phyloP scores from a whole-genome alignment of 1,284 basidiomycete genomes.

The Xerocomus minutiporus region DNA sequence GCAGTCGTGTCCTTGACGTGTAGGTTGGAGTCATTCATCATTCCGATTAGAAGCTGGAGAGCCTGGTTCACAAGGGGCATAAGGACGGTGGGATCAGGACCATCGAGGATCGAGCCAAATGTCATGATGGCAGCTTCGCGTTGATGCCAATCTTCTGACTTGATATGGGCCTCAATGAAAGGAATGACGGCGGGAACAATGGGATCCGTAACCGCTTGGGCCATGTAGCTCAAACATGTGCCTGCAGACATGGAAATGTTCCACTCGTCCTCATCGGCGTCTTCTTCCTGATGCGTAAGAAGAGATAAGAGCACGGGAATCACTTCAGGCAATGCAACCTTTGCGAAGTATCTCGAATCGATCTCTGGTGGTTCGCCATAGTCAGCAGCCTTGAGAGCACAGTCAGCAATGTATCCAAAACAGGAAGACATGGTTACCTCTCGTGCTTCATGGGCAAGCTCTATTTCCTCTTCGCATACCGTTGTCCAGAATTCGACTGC shows the following conservation, averaged over 20 bases:
- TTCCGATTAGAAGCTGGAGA: conserved; percentile 88
- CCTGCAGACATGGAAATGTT: conserved; percentile 98
- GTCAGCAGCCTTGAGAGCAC: conserved; percentile 64
- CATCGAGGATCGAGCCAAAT: conserved; percentile 96
- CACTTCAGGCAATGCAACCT: conserved; percentile 91
- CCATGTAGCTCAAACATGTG: conserved; percentile 85
- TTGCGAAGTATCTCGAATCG: conserved; percentile 89
- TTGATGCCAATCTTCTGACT: conserved; percentile 86
- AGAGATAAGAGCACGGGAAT: conserved; percentile 88
- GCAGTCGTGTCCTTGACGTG: conserved; percentile 97
- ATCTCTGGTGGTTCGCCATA: conserved; percentile 89
- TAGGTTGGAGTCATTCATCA: conserved; percentile 85
- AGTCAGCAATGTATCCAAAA: conserved; percentile 6
- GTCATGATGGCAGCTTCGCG: conserved; percentile 98
- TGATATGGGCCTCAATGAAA: conserved; percentile 97
- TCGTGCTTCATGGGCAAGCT: conserved; percentile 86
- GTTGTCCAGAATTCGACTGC: conserved; percentile 99
- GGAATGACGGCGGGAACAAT: conserved; percentile 94
- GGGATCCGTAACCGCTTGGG: conserved; percentile 85
- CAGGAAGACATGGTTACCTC: conserved; percentile 53
- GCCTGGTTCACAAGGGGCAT: conserved; percentile 93
- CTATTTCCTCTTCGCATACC: conserved; percentile 96
- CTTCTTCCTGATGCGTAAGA: conserved; percentile 91
- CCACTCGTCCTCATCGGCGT: conserved; percentile 99
- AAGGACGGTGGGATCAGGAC: conserved; percentile 84